Evolutionary conservation across 331 rosid genomes (phyloP).

Genomic region (Acacia pycnantha): DNA sequence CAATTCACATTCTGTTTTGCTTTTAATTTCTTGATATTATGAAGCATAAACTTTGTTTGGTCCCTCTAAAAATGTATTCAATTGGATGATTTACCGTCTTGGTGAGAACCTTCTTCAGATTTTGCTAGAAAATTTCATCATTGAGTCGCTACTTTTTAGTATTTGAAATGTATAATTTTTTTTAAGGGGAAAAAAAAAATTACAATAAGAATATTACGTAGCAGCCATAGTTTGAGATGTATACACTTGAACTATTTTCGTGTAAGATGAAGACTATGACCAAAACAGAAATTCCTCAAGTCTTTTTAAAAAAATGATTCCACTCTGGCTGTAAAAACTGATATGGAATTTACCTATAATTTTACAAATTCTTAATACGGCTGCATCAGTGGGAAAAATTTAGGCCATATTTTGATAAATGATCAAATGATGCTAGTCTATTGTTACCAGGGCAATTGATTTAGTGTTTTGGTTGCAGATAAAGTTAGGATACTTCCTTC

Average conservation of each 20-base stretch:
- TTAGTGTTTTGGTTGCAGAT: not conserved
- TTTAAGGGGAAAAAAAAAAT: too few relatives aligned
- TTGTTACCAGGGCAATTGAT: not conserved
- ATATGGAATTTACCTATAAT: not conserved
- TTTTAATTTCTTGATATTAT: not conserved
- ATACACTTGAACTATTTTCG: not conserved
- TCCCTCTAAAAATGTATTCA: not conserved
- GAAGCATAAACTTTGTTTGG: not conserved
- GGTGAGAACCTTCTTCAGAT: not conserved
- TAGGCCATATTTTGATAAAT: not conserved
- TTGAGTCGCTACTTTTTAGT: not conserved
- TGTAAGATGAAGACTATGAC: not conserved
- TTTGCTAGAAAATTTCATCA: not conserved
- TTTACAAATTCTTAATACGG: not conserved
- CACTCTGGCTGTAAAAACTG: not conserved
- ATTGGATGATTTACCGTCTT: not conserved
- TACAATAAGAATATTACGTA: not conserved
- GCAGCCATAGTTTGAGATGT: not conserved
- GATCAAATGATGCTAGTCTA: slow-evolving; percentile 10
- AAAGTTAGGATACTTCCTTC: not conserved
- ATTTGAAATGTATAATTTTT: not conserved
- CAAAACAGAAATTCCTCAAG: not conserved
- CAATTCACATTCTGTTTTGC: not conserved
- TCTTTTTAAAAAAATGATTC: not conserved
- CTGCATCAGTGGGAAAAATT: not conserved